phyloP scores from a whole-genome alignment of 352 stramenopile species.

The Phytophthora cactorum region DNA sequence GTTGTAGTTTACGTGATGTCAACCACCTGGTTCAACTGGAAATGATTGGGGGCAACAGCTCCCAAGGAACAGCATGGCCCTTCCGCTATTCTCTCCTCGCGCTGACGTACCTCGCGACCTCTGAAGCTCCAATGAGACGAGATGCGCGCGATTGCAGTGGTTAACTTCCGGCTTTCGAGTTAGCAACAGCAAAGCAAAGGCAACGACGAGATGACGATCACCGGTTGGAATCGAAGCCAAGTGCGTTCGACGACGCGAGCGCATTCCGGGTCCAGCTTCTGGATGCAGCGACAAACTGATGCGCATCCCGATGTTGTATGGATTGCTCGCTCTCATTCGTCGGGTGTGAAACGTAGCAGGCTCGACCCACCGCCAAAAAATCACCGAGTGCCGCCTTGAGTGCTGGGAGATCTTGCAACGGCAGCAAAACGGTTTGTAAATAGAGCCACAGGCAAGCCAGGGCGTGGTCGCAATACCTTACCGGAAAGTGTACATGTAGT shows the following conservation, averaged over 20 bases:
- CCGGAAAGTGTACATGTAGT: background rate
- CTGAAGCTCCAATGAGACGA: conserved; percentile 2
- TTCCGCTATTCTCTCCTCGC: conserved; percentile 15
- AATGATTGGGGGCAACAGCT: conserved; percentile 16
- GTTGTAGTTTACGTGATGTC: conserved; percentile 1
- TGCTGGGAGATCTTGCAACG: too few relatives aligned
- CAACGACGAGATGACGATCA: conserved; percentile 33
- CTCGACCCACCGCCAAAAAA: conserved; percentile 1
- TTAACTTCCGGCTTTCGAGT: conserved; percentile 20
- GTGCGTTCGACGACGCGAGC: conserved; percentile 18
- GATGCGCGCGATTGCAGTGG: conserved; percentile 17
- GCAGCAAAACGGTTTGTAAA: background rate
- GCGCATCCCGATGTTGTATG: background rate
- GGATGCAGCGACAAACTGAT: conserved; percentile 15
- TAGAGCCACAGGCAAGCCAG: background rate
- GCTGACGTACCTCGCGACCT: conserved; percentile 39
- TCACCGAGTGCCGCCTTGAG: background rate
- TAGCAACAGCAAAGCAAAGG: background rate
- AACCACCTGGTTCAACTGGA: conserved; percentile 17
- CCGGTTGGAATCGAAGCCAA: conserved; percentile 17
- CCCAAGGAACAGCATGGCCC: conserved; percentile 4
- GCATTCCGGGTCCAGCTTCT: background rate
- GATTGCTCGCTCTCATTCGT: background rate
- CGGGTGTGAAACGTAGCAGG: background rate
- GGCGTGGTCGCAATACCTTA: background rate